Conservation (phyloP, 148 eudicot genomes). For the Beta vulgaris region DNA sequence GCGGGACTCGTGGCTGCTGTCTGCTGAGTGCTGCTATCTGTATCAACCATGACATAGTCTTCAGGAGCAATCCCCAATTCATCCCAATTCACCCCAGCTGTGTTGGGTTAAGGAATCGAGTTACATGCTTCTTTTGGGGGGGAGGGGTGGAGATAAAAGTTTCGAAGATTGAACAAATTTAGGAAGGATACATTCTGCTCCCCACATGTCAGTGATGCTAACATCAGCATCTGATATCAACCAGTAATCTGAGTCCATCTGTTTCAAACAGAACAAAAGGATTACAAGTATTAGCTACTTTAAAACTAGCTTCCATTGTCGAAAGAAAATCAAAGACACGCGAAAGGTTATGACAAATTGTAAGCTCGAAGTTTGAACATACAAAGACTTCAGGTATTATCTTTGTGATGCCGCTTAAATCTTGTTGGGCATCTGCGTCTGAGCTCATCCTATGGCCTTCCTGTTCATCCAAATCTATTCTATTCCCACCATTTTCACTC, state of each 20-base stretch:
- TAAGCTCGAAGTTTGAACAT: slow-evolving; percentile 40
- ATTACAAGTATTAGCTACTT: slow-evolving; percentile 15
- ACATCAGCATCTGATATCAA: slow-evolving; percentile 80
- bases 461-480: slow-evolving; percentile 38
- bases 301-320: background rate
- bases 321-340: background rate
- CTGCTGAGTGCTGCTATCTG: slow-evolving; percentile 42
- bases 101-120: slow-evolving; percentile 38
- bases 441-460: slow-evolving; percentile 42
- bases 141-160: background rate
- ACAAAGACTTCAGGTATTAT: slow-evolving; percentile 93
- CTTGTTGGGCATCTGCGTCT: slow-evolving; percentile 55
- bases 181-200: slow-evolving; percentile 73
- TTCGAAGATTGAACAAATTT: background rate
- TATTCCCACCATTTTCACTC: slow-evolving; percentile 33
- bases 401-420: slow-evolving; percentile 86
- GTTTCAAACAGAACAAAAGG: slow-evolving; percentile 32
- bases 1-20: slow-evolving; percentile 49
- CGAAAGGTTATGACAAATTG: background rate
- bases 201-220: slow-evolving; percentile 92
- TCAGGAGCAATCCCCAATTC: slow-evolving; percentile 51
- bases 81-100: slow-evolving; percentile 77
- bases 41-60: slow-evolving; percentile 38
- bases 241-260: slow-evolving; percentile 95
- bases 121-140: background rate